Evolutionary conservation across 805 yeast species (phyloP), one percentile per base, ranked within the genome.

Genomic region (Candida pseudoglaebosa): DNA sequence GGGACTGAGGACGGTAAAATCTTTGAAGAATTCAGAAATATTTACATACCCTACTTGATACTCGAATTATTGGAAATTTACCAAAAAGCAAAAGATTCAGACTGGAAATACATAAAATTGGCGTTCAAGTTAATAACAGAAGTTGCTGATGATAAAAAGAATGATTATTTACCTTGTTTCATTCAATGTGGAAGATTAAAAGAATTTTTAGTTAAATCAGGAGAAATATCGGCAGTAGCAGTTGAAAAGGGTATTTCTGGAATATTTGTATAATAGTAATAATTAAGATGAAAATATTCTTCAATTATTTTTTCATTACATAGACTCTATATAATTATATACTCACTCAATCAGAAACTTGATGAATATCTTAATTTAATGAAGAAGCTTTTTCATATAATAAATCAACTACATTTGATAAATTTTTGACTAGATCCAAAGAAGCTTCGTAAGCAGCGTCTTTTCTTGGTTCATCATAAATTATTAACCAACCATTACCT

Each of bases 401-500:
- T 50, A 87, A 73, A 52, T 93, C 98, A 17, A 93, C 96, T 21
- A 83, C 96, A 39, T 68, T 76, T 19, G 93, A 83, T 80, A 93
- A 80, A 57, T 86, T 84, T 58, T 84, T 85, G 36, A 95, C 80
- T 49, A 95, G 78, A 41, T 86, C 93, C 49, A 91, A 75, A 32
- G 95, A 84, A 39, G 91, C 80, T 46, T 84, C 93, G 56, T 91
- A 93, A 36, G 95, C 82, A 28, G 85, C 85, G 61, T 93, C 98
- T 45, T 80, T 79, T 54, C 78, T 80, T 30, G 96, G 95, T 57
- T 89, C 85, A 42, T 88, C 95, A 56, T 86, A 93, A 42, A 93
- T 78, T 48, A 88, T 82, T 52, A 93, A 74, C 96, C 97, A 93
- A 6, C 99, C 99, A 59, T 90, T 90, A 34, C 98, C 98, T 69